Conservation (phyloP, 208 protist species). For the Leishmania tarentolae region DNA sequence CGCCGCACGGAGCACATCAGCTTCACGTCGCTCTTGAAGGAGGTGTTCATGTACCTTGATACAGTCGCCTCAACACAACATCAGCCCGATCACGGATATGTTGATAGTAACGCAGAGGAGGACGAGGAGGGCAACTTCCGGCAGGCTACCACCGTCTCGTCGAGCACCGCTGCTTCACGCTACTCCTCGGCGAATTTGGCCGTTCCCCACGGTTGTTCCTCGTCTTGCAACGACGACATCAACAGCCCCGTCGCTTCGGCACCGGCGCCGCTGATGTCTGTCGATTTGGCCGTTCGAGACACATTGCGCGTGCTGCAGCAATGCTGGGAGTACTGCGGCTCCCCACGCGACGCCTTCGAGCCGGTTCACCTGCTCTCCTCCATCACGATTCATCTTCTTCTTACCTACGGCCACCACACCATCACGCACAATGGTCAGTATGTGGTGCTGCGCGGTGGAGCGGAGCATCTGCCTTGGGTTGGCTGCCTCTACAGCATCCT, state of each 20-base stretch:
- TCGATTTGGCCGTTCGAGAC: constrained; percentile 52
- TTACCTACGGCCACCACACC: constrained; percentile 54
- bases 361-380: constrained; percentile 46
- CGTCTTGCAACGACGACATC: neutral
- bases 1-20: constrained; percentile 36
- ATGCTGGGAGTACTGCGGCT: constrained; percentile 60
- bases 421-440: constrained; percentile 48
- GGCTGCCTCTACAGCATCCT: constrained; percentile 62
- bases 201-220: neutral
- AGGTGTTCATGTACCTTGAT: constrained; percentile 54
- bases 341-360: constrained; percentile 69
- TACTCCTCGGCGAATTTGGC: neutral
- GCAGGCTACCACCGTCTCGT: neutral
- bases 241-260: neutral
- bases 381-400: constrained; percentile 53
- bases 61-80: constrained; percentile 14
- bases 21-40: constrained; percentile 31
- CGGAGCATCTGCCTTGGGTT: constrained; percentile 62
- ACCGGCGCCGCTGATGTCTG: constrained; percentile 7
- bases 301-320: constrained; percentile 45
- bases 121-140: neutral
- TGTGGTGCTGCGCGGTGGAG: constrained; percentile 51
- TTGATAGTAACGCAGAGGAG: constrained; percentile 14
- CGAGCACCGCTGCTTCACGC: neutral
- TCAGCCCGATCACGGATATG: neutral